These are phyloP conservation scores for Phytophthora pinifolia DNA, from an alignment of 352 stramenopile genomes.

Conservation along the genomic window DNA sequence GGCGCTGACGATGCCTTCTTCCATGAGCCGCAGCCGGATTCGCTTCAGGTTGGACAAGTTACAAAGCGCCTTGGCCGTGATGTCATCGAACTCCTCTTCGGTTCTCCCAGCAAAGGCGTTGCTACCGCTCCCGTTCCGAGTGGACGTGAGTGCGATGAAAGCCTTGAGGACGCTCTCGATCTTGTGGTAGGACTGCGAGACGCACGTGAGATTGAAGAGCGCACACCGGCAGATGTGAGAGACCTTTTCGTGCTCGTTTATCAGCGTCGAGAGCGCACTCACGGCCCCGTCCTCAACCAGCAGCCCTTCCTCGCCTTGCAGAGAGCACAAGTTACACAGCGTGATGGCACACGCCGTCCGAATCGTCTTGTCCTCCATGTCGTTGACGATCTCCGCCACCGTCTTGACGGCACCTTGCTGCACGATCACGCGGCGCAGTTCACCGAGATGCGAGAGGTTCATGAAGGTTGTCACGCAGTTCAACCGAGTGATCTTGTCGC, in stretches of 20 bases:
- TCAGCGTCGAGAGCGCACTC: constrained; percentile 76
- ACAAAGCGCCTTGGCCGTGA: constrained; percentile 79
- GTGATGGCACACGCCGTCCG: constrained; percentile 83
- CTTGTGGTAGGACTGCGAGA: constrained; percentile 82
- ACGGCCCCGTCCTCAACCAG: constrained; percentile 86
- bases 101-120: constrained; percentile 14
- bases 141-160: constrained; percentile 65
- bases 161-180: constrained; percentile 85
- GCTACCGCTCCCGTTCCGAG: constrained; percentile 20
- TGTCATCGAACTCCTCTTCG: constrained; percentile 45
- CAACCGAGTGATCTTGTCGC: constrained; percentile 57
- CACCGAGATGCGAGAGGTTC: constrained; percentile 77
- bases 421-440: constrained; percentile 60
- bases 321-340: constrained; percentile 84
- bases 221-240: constrained; percentile 66
- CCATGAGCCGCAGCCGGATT: constrained; percentile 79
- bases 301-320: constrained; percentile 72
- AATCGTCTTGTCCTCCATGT: constrained; percentile 62
- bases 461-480: constrained; percentile 86
- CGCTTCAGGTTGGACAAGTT: constrained; percentile 89
- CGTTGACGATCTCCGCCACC: constrained; percentile 68
- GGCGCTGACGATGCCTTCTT: constrained; percentile 86
- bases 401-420: constrained; percentile 75
- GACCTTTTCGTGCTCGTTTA: constrained; percentile 73
- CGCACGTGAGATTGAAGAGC: constrained; percentile 90